A percentile compares a stretch with the other conserved stretches of the same genome.
phyloP scores from a whole-genome alignment of 192 early-diverging fungal species.

The Dispira simplex region DNA sequence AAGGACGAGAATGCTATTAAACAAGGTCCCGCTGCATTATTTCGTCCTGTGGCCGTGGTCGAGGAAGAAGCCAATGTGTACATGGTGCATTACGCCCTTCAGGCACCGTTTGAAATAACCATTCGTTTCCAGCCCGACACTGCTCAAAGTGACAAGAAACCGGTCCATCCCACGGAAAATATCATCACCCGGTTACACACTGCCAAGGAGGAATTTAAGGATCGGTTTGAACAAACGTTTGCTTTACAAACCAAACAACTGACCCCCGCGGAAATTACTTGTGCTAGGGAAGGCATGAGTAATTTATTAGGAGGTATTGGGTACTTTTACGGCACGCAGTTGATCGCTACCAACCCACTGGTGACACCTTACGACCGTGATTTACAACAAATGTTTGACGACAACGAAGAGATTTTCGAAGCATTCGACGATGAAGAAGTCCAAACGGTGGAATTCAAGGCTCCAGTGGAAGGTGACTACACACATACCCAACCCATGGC shows the following conservation, averaged over 20 bases:
- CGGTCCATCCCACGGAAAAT: neutral
- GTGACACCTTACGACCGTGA: neutral
- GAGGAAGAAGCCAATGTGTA: neutral
- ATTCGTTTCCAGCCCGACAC: neutral
- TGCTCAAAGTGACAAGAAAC: neutral
- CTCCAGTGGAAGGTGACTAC: constrained; percentile 17
- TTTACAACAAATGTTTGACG: constrained; percentile 30
- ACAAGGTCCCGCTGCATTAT: neutral
- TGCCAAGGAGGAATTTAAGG: constrained; percentile 33
- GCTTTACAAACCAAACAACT: constrained; percentile 40
- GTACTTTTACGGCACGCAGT: constrained; percentile 27
- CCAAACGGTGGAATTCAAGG: constrained; percentile 10
- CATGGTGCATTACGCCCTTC: neutral
- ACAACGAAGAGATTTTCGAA: constrained; percentile 38
- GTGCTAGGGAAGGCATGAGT: constrained; percentile 60
- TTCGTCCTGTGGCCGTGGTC: neutral
- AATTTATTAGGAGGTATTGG: constrained; percentile 86
- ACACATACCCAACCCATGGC: constrained; percentile 42
- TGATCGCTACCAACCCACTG: constrained; percentile 14
- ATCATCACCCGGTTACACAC: constrained; percentile 19
- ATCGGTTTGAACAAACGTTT: constrained; percentile 51
- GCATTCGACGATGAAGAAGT: constrained; percentile 26
- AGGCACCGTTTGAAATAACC: neutral
- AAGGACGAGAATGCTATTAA: neutral
- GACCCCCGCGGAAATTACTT: constrained; percentile 36